Conservation (phyloP, 192 early-diverging fungal species). For the Backusella westeae region DNA sequence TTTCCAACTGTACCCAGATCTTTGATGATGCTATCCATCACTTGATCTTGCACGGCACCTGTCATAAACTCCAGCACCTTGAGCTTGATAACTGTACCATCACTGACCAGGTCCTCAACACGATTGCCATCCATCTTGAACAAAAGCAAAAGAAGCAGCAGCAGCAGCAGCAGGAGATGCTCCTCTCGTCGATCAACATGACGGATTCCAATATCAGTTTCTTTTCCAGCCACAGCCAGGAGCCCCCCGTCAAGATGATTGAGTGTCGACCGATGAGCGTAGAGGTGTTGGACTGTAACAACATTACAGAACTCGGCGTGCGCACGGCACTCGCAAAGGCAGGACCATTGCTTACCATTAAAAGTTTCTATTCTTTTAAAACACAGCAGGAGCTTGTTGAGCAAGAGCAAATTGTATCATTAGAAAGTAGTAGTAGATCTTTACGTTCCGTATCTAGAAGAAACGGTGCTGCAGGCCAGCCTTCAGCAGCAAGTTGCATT, state of each 20-base stretch:
- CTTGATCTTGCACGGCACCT: slow-evolving; percentile 31
- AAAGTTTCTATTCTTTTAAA: slow-evolving; percentile 49
- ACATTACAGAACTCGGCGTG: slow-evolving; percentile 47
- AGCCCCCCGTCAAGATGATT: background rate
- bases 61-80: slow-evolving; percentile 33
- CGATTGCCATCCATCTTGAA: slow-evolving; percentile 44
- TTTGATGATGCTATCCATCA: slow-evolving; percentile 33
- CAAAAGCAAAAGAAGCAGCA: slow-evolving; percentile 38
- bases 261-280: slow-evolving; percentile 20
- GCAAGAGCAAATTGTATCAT: background rate
- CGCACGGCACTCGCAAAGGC: slow-evolving; percentile 35
- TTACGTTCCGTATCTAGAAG: background rate
- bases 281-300: slow-evolving; percentile 50
- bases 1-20: slow-evolving; percentile 40
- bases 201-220: slow-evolving; percentile 13
- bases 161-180: slow-evolving; percentile 39
- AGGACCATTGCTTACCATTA: slow-evolving; percentile 36
- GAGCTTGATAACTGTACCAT: slow-evolving; percentile 49
- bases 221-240: background rate
- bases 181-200: slow-evolving; percentile 21
- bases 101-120: slow-evolving; percentile 41
- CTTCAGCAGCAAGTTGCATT: slow-evolving; percentile 9
- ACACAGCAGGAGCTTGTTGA: slow-evolving; percentile 2
- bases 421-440: background rate
- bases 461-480: slow-evolving; percentile 3